These are phyloP conservation scores for Apiotrichum mycotoxinovorans DNA, from an alignment of 1,284 basidiomycete species.

Conservation along the genomic window DNA sequence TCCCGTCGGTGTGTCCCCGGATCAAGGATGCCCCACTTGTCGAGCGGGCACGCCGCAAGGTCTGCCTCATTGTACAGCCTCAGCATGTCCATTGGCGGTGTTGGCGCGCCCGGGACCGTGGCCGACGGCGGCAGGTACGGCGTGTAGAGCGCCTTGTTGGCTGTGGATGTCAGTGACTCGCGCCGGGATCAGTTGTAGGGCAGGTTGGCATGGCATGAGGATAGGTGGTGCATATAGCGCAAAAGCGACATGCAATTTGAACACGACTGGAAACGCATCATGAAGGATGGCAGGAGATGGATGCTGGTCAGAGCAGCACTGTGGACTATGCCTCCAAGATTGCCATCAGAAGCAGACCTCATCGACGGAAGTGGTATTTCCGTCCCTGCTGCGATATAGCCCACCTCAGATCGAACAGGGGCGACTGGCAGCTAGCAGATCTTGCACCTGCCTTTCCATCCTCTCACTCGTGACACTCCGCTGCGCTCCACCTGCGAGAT, in stretches of 20 bases:
- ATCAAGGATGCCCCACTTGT: conserved; percentile 50
- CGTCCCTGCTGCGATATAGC: background rate
- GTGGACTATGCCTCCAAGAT: no score
- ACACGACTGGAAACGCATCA: no score
- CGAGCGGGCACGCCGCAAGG: conserved; percentile 34
- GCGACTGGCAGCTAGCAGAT: background rate
- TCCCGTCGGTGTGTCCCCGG: conserved; percentile 35
- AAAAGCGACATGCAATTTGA: no score
- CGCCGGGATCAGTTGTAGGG: no score
- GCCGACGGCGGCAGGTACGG: conserved; percentile 33
- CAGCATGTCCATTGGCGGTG: conserved; percentile 44
- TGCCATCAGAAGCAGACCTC: no score
- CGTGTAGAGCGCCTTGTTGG: conserved; percentile 33
- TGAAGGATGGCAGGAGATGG: background rate
- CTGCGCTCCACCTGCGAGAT: no score
- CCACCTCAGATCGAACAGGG: background rate
- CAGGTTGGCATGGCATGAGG: no score
- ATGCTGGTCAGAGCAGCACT: no score
- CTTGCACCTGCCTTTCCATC: no score
- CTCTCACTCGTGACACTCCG: no score
- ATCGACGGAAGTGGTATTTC: background rate
- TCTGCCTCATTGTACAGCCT: conserved; percentile 41
- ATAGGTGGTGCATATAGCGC: no score
- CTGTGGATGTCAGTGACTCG: background rate
- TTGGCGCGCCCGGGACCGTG: conserved; percentile 6